phyloP scores from a whole-genome alignment of 2,329 filamentous ascomycete genomes.

The Septoria petroselini region DNA sequence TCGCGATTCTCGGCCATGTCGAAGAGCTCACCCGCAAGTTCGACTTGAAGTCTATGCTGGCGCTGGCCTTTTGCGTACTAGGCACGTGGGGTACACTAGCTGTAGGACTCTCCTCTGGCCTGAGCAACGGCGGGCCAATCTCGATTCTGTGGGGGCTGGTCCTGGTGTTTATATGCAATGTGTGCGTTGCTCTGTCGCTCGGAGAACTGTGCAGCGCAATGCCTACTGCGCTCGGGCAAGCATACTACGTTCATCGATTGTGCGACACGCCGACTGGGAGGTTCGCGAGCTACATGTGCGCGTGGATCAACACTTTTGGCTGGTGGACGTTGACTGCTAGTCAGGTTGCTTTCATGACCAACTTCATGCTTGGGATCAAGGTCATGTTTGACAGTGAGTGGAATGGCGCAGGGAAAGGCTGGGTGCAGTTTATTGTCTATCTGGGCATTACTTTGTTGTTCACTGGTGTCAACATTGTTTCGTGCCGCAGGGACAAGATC shows the following conservation, averaged over 20 bases:
- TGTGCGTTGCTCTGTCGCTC: constrained; percentile 55
- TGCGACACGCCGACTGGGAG: constrained; percentile 44
- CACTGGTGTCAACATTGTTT: constrained; percentile 52
- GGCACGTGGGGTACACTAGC: constrained; percentile 60
- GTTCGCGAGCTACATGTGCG: constrained; percentile 56
- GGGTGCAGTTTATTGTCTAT: constrained; percentile 57
- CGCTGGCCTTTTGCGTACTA: constrained; percentile 56
- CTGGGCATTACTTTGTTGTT: constrained; percentile 50
- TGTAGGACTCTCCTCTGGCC: constrained; percentile 51
- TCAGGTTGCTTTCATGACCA: constrained; percentile 57
- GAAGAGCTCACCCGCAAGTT: constrained; percentile 50
- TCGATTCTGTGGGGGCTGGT: constrained; percentile 56
- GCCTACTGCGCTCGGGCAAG: constrained; percentile 60
- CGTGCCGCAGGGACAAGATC: constrained; percentile 50
- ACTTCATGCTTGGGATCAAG: constrained; percentile 58
- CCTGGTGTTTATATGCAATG: constrained; percentile 50
- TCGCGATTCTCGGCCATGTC: constrained; percentile 45
- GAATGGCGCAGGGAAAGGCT: constrained; percentile 47
- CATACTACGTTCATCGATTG: constrained; percentile 54
- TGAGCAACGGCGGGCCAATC: constrained; percentile 55
- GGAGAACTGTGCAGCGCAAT: constrained; percentile 58
- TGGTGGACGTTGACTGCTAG: constrained; percentile 59
- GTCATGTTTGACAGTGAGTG: constrained; percentile 52
- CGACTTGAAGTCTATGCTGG: constrained; percentile 55
- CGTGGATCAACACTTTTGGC: constrained; percentile 60